Percentiles rank a stretch among this genome's conserved stretches.
phyloP scores from a whole-genome alignment of 805 yeast genomes.

The Torulaspora maleeae region DNA sequence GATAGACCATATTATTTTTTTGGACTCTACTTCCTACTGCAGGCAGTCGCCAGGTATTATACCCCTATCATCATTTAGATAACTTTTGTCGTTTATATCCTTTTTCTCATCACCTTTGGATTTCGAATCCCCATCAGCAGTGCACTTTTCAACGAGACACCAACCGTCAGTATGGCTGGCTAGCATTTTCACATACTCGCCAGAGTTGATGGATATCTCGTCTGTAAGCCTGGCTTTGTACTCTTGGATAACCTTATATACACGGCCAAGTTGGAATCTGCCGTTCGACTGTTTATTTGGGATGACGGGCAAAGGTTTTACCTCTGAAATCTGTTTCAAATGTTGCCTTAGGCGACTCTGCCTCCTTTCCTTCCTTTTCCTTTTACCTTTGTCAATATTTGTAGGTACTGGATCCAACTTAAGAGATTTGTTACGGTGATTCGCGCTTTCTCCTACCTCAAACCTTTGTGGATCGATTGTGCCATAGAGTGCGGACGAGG shows the following conservation, averaged over 20 bases:
- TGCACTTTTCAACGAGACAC: constrained; percentile 41
- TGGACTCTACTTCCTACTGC: constrained; percentile 1
- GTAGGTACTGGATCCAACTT: constrained; percentile 6
- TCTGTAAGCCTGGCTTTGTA: constrained; percentile 37
- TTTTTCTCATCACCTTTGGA: neutral
- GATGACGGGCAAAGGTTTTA: constrained; percentile 25
- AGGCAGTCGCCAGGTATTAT: constrained; percentile 41
- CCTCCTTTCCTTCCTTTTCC: constrained; percentile 8
- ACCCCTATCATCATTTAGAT: constrained; percentile 39
- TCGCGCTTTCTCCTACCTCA: constrained; percentile 1
- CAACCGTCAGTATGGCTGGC: constrained; percentile 44
- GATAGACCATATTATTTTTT: neutral
- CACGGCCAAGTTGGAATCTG: constrained; percentile 7
- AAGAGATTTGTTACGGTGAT: neutral
- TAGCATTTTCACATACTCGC: constrained; percentile 35
- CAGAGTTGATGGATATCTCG: constrained; percentile 33
- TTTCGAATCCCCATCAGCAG: constrained; percentile 19
- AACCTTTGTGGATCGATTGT: constrained; percentile 12
- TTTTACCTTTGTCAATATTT: neutral
- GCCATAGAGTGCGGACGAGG: constrained; percentile 17
- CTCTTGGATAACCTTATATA: constrained; percentile 20
- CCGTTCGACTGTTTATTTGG: constrained; percentile 13
- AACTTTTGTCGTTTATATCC: constrained; percentile 19
- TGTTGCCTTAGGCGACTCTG: constrained; percentile 15
- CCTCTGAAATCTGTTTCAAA: constrained; percentile 14